phyloP scores from a whole-genome alignment of 306 rosid species.

The Casuarina glauca region DNA sequence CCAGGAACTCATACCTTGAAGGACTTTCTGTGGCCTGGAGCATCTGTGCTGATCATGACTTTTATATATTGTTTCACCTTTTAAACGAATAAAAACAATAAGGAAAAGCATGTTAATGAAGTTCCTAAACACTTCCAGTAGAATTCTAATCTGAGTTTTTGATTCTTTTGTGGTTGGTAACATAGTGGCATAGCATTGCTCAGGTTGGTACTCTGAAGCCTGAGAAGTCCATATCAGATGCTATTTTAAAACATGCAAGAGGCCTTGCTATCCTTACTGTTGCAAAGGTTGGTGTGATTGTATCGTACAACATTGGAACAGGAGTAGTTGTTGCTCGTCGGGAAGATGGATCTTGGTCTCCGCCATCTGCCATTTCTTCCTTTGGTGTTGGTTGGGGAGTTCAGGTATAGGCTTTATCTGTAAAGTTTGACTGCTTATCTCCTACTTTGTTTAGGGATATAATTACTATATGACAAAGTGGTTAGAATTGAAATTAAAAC shows the following conservation, averaged over 20 bases:
- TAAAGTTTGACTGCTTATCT: background rate
- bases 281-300: constrained; percentile 26
- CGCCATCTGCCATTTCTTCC: constrained; percentile 30
- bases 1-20: background rate
- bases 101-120: background rate
- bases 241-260: constrained; percentile 19
- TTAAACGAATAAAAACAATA: background rate
- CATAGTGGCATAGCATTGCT: background rate
- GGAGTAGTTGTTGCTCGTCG: constrained; percentile 25
- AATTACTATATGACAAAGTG: no score
- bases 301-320: constrained; percentile 25
- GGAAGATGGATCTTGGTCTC: constrained; percentile 30
- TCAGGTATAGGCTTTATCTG: constrained; percentile 12
- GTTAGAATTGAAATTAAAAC: background rate
- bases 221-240: constrained; percentile 26
- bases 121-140: background rate
- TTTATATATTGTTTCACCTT: background rate
- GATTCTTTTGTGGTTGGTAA: background rate
- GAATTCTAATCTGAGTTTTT: background rate
- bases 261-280: constrained; percentile 27
- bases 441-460: background rate
- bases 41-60: background rate
- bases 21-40: background rate
- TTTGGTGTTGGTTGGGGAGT: constrained; percentile 29
- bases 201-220: constrained; percentile 23